phyloP scores from a whole-genome alignment of 306 rosid species.

The Gynostemma pentaphyllum region DNA sequence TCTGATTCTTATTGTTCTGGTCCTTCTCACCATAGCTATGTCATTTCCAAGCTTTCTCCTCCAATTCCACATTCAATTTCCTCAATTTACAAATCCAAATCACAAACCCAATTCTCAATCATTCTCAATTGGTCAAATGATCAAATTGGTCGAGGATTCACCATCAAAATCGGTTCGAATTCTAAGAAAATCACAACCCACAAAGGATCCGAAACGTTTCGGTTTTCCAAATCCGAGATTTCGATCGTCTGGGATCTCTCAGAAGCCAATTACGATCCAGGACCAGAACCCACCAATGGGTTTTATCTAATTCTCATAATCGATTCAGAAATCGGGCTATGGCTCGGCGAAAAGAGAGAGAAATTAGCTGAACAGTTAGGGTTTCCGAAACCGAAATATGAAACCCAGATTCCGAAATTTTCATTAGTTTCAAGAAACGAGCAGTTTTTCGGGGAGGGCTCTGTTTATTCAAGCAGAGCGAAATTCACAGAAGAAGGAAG shows the following conservation, averaged over 20 bases:
- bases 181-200: conserved; percentile 15
- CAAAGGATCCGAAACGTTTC: conserved; percentile 35
- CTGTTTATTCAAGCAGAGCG: conserved; percentile 48
- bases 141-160: conserved; percentile 34
- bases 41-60: conserved; percentile 31
- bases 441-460: conserved; percentile 21
- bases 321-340: conserved; percentile 37
- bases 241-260: conserved; percentile 60
- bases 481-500: conserved; percentile 38
- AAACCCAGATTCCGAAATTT: conserved; percentile 9
- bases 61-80: conserved; percentile 40
- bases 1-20: conserved; percentile 85
- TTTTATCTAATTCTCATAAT: conserved; percentile 42
- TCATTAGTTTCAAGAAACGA: conserved; percentile 52
- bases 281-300: conserved; percentile 54
- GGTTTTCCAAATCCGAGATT: conserved; percentile 6
- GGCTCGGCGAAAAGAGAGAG: conserved; percentile 44
- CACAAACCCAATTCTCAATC: conserved; percentile 29
- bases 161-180: conserved; percentile 15
- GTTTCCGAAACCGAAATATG: background rate
- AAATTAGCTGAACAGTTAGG: conserved; percentile 10
- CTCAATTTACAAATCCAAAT: conserved; percentile 37
- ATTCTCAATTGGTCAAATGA: conserved; percentile 41
- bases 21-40: conserved; percentile 36
- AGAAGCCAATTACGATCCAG: conserved; percentile 34